Evolutionary conservation across 2,329 filamentous ascomycete species (phyloP), one percentile per base, ranked within the genome.

Genomic region (Aspergillus vadensis): DNA sequence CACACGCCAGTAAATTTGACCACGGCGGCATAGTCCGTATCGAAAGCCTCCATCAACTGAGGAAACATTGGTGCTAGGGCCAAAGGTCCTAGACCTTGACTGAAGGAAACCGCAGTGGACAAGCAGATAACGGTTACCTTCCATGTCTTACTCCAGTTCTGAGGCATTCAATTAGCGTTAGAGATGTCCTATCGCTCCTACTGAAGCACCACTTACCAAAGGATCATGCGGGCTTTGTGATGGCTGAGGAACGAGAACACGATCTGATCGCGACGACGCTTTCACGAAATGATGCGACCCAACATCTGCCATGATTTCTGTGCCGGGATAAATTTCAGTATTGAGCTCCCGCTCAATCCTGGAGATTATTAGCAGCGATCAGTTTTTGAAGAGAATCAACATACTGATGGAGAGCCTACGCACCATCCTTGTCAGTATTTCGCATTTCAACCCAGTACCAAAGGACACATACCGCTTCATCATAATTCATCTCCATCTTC

Each of bases 241-340:
- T 5, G 82, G 82, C 63, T 84, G 82, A 25, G 82, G 82, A 9
- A 83, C 80, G n/a, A 84, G 72, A 15, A 82, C 81, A 36, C 79
- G 75, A 21, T 73, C 70, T 21, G 74, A 73, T 25, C 70, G 68
- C 19, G 72, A 70, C 21, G 79, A 77, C 67, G 76, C 71, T 62
- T 88, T 88, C 68, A 88, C 85, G 67, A 89, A 89, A 71, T 88
- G 86, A 72, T 87, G 85, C 1, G 77, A 76, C 19, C 85, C 85
- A 39, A 88, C 81, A 77, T 89, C 83, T 8, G 79, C 74, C 84
- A 86, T 86, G 68, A 86, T 78, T 71, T 86, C 84, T 4, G 84
- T 86, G 23, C 84, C 84, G 3, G 84, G 84, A 43, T 85, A 72
- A 59, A 86, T 81, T 63, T 84, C 81, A 32, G 77, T 77, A 58